Conservation (phyloP, 129 eudicot genomes). For the Deinandra increscens region DNA sequence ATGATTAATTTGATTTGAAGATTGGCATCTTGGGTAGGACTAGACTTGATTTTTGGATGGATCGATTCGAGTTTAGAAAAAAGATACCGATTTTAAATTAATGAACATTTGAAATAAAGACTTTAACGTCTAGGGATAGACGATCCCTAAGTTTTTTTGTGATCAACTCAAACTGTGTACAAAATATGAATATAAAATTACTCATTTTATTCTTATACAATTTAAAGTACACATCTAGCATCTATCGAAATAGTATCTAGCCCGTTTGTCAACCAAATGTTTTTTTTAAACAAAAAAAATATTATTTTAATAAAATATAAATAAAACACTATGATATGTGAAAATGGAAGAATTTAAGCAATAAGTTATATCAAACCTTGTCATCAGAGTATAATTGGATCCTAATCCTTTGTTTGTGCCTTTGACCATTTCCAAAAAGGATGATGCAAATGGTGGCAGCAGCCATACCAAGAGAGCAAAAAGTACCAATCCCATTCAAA, state of each 20-base stretch:
- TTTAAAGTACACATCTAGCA: not conserved
- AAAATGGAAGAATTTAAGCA: not conserved
- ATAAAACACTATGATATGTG: not conserved
- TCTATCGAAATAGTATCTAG: too few relatives aligned
- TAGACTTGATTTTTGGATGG: not conserved
- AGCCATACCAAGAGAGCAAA: conserved; percentile 86
- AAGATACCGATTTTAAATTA: not conserved
- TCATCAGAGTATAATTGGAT: conserved; percentile 69
- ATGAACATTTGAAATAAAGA: not conserved
- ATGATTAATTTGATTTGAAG: not conserved
- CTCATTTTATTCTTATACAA: not conserved
- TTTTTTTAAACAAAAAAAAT: not conserved
- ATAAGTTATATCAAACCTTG: conserved; percentile 46
- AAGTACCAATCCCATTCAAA: conserved; percentile 64
- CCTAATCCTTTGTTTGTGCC: conserved; percentile 51
- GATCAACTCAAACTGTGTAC: not conserved
- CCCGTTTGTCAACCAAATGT: conserved; percentile 1
- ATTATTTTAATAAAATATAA: not conserved
- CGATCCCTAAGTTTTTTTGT: not conserved
- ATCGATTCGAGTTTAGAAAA: not conserved
- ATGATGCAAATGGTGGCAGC: conserved; percentile 71
- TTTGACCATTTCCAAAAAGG: conserved; percentile 46
- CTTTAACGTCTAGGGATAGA: not conserved
- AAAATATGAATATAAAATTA: not conserved
- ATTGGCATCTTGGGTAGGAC: not conserved